phyloP scores from a whole-genome alignment of 495 filamentous ascomycete species.

The Podospora conica region DNA sequence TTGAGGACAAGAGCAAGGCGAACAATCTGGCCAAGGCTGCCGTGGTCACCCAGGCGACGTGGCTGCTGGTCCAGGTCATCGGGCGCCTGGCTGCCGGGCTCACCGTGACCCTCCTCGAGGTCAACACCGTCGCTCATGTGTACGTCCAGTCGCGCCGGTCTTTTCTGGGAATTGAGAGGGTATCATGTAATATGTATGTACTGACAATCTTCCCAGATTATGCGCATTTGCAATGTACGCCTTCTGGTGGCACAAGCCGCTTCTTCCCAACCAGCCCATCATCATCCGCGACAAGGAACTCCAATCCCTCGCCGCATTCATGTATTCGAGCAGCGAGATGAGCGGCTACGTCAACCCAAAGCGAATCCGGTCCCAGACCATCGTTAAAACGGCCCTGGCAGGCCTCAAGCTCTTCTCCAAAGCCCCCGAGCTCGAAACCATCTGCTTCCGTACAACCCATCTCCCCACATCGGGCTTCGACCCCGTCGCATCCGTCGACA shows the following conservation, averaged over 20 bases:
- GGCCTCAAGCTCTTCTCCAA: neutral
- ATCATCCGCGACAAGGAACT: neutral
- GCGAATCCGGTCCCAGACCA: neutral
- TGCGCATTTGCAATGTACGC: neutral
- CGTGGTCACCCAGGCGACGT: slow-evolving; percentile 26
- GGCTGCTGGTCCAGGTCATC: slow-evolving; percentile 30
- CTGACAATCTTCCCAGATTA: neutral
- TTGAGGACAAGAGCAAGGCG: slow-evolving; percentile 17
- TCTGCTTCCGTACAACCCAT: neutral
- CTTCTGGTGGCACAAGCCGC: slow-evolving; percentile 1
- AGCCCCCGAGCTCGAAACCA: slow-evolving; percentile 1
- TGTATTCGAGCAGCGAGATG: neutral
- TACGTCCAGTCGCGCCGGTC: neutral
- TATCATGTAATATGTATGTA: too few relatives aligned
- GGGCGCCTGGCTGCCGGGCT: slow-evolving; percentile 12
- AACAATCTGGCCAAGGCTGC: slow-evolving; percentile 9
- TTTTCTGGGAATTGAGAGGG: too few relatives aligned
- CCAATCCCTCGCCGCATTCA: neutral
- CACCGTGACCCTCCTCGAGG: slow-evolving; percentile 30
- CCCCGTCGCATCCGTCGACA: neutral
- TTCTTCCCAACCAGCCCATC: slow-evolving; percentile 1
- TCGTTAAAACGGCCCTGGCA: neutral
- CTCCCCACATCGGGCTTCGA: neutral
- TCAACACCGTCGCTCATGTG: slow-evolving; percentile 24
- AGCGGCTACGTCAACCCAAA: neutral